phyloP scores from a whole-genome alignment of 345 rosid species.

The Cochlearia excelsa region DNA sequence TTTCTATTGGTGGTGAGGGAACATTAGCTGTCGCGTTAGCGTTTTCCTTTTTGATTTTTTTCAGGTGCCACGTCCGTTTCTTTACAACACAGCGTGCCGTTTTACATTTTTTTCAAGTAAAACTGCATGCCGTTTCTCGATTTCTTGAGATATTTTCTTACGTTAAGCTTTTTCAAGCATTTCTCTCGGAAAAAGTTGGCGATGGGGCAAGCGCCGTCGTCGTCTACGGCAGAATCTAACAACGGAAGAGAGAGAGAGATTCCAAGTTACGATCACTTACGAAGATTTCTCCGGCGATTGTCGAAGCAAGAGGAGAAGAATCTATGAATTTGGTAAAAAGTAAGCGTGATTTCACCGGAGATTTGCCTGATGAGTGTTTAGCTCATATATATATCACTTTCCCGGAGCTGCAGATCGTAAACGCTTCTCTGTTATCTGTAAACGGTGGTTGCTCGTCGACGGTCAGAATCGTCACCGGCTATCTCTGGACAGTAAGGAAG shows the following conservation, averaged over 20 bases:
- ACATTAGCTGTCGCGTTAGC: background rate
- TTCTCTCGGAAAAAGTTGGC: background rate
- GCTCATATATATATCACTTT: constrained; percentile 71
- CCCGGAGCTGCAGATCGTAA: constrained; percentile 64
- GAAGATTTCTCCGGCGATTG: constrained; percentile 18
- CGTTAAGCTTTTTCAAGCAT: too few relatives aligned
- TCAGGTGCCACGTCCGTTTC: constrained; percentile 23
- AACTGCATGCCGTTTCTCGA: constrained; percentile 16
- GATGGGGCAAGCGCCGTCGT: constrained; percentile 64
- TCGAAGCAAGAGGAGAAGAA: constrained; percentile 5
- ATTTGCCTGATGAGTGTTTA: constrained; percentile 81
- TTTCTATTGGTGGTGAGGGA: constrained; percentile 12
- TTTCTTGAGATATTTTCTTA: too few relatives aligned
- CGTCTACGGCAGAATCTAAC: constrained; percentile 33
- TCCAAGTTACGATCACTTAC: constrained; percentile 24
- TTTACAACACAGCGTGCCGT: constrained; percentile 5
- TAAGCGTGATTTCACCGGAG: constrained; percentile 48
- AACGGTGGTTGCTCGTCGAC: constrained; percentile 77
- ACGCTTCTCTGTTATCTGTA: constrained; percentile 64
- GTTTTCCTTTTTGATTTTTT: constrained; percentile 4
- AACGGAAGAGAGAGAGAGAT: constrained; percentile 25
- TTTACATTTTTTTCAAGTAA: constrained; percentile 7
- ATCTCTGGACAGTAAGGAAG: constrained; percentile 65
- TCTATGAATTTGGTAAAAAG: constrained; percentile 21
- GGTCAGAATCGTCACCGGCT: constrained; percentile 68